Conservation (phyloP, 2,329 filamentous ascomycete species). For the Penicillium freii region DNA sequence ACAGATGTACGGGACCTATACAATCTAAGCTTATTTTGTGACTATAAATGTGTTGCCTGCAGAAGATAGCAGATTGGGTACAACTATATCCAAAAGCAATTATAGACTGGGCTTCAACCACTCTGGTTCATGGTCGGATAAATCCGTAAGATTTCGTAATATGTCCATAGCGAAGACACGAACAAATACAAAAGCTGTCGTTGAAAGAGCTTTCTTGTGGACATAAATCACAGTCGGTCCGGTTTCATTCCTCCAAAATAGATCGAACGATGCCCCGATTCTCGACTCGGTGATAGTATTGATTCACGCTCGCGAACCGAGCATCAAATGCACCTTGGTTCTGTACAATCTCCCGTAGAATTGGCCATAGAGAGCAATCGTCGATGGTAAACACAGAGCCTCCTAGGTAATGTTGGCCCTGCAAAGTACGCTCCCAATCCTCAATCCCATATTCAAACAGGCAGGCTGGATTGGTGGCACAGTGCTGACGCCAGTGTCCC, state of each 20-base stretch:
- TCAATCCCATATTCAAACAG: conserved; percentile 22
- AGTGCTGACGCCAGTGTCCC: conserved; percentile 31
- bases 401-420: conserved; percentile 35
- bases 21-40: not conserved
- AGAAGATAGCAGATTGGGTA: not conserved
- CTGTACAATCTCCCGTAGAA: conserved; percentile 40
- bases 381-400: conserved; percentile 40
- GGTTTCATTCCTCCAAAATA: conserved; percentile 28
- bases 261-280: conserved; percentile 39
- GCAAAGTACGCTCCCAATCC: conserved; percentile 35
- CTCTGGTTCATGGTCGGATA: not conserved
- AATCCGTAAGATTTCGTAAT: conserved; percentile 13
- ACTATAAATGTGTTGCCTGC: not conserved
- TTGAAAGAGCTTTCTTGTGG: no score
- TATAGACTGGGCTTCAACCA: not conserved
- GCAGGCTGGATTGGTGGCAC: not conserved
- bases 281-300: conserved; percentile 41
- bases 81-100: no score
- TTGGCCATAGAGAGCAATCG: conserved; percentile 47
- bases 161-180: conserved; percentile 11
- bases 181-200: conserved; percentile 4
- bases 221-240: not conserved
- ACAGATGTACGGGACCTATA: not conserved
- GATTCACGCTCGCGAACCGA: conserved; percentile 33
- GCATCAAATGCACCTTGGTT: conserved; percentile 22